These are phyloP conservation scores for Aspergillus candidus DNA, from an alignment of 2,329 filamentous ascomycete genomes.

Conservation along the genomic window DNA sequence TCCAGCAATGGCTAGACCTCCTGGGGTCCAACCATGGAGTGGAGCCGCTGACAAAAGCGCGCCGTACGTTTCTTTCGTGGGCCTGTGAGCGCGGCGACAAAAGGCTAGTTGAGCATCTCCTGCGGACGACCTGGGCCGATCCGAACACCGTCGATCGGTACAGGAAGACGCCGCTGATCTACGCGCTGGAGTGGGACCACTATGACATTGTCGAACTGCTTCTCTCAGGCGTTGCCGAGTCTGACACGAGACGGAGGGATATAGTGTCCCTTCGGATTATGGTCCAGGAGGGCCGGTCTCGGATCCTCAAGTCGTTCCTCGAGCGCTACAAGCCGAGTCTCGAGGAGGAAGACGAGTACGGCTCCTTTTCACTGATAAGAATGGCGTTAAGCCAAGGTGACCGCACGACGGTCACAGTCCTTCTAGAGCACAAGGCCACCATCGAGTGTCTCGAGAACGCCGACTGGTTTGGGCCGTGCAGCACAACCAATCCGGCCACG, in stretches of 20 bases:
- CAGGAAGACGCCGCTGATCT: conserved; percentile 12
- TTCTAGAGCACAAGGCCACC: conserved; percentile 11
- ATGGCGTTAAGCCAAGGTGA: conserved; percentile 15
- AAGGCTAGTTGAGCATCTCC: conserved; percentile 4
- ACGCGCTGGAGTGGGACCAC: conserved; percentile 13
- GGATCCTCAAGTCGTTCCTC: conserved; percentile 10
- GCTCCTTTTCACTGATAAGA: conserved; percentile 8
- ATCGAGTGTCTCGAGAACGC: conserved; percentile 8
- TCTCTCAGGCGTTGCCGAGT: conserved; percentile 2
- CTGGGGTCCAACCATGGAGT: conserved; percentile 4
- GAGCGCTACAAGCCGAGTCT: conserved; percentile 9
- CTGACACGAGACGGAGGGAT: not conserved
- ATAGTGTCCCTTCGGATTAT: conserved; percentile 10
- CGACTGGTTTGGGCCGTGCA: conserved; percentile 14
- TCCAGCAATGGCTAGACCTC: conserved; percentile 6
- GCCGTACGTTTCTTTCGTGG: conserved; percentile 14
- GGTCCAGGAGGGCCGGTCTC: conserved; percentile 10
- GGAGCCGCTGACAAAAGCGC: conserved; percentile 12
- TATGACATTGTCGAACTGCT: conserved; percentile 10
- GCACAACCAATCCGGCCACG: not conserved
- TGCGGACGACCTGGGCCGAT: conserved; percentile 11
- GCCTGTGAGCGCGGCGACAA: conserved; percentile 10
- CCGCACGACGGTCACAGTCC: conserved; percentile 9
- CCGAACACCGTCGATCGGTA: conserved; percentile 12
- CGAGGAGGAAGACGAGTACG: conserved; percentile 8